phyloP scores from a whole-genome alignment of 2,329 filamentous ascomycete genomes.

The Bipolaris sorokiniana region DNA sequence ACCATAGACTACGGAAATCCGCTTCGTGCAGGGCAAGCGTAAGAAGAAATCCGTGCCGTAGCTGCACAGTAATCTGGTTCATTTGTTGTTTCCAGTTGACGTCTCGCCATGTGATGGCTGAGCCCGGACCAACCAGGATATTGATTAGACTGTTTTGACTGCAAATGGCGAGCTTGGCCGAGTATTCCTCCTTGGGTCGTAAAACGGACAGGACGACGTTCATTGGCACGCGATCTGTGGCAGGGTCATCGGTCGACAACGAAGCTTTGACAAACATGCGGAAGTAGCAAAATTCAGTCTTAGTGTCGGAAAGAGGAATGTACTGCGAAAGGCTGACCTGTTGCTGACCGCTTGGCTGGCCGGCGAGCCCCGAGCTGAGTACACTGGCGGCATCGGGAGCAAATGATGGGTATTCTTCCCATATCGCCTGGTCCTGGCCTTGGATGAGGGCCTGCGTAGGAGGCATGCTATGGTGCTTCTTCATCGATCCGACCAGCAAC shows the following conservation, averaged over 20 bases:
- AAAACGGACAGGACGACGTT: slow-evolving; percentile 78
- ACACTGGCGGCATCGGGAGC: slow-evolving; percentile 74
- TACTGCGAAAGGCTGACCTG: slow-evolving; percentile 64
- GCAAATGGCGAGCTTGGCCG: slow-evolving; percentile 73
- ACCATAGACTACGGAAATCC: slow-evolving; percentile 81
- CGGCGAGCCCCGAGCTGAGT: slow-evolving; percentile 53
- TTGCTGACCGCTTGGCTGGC: slow-evolving; percentile 54
- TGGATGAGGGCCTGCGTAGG: slow-evolving; percentile 70
- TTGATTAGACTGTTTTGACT: slow-evolving; percentile 82
- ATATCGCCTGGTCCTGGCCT: slow-evolving; percentile 79
- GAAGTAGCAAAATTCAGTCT: slow-evolving; percentile 77
- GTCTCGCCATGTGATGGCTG: slow-evolving; percentile 76
- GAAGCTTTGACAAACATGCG: slow-evolving; percentile 76
- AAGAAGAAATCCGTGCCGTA: slow-evolving; percentile 78
- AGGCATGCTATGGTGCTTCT: slow-evolving; percentile 78
- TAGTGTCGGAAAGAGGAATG: slow-evolving; percentile 78
- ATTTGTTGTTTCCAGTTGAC: slow-evolving; percentile 77
- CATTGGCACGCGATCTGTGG: slow-evolving; percentile 71
- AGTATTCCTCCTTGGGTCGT: slow-evolving; percentile 71
- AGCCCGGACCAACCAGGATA: slow-evolving; percentile 72
- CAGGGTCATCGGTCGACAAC: slow-evolving; percentile 72
- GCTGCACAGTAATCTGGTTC: slow-evolving; percentile 68
- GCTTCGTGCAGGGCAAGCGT: slow-evolving; percentile 72
- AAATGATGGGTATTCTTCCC: slow-evolving; percentile 77
- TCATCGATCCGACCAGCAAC: slow-evolving; percentile 81